phyloP scores from a whole-genome alignment of 306 rosid species.

The Dalbergia oliveri region DNA sequence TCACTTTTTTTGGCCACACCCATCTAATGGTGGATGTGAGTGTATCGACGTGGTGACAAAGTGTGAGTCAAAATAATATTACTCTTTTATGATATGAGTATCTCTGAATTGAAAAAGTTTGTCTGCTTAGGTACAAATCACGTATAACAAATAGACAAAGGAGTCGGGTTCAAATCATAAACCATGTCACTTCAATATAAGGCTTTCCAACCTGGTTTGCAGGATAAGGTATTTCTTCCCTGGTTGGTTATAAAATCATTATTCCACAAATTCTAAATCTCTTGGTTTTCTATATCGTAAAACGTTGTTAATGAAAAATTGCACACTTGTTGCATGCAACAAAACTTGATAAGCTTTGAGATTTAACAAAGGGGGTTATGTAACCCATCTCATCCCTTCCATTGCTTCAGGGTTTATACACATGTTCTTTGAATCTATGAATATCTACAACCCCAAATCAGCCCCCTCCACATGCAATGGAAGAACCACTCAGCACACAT shows the following conservation, averaged over 20 bases:
- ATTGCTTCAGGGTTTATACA: neutral
- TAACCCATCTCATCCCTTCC: neutral
- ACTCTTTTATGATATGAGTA: neutral
- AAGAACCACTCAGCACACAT: neutral
- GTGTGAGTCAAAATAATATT: no score
- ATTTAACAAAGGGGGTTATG: neutral
- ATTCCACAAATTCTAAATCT: neutral
- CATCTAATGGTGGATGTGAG: no score
- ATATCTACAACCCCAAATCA: neutral
- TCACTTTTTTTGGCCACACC: no score
- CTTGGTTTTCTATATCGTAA: neutral
- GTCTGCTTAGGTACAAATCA: neutral
- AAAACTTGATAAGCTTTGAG: neutral
- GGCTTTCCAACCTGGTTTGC: no score
- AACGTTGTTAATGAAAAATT: neutral
- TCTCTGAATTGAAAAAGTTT: neutral
- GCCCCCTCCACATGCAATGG: neutral
- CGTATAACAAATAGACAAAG: neutral
- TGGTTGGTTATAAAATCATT: neutral
- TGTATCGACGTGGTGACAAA: no score
- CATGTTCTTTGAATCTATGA: neutral
- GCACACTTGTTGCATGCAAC: neutral
- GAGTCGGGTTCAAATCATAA: neutral
- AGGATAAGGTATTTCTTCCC: neutral
- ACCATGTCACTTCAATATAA: neutral